A percentile compares a stretch with the other conserved stretches of the same genome.
Conservation (phyloP, 352 stramenopile species). For the Phytopythium cucurbitacearum region DNA sequence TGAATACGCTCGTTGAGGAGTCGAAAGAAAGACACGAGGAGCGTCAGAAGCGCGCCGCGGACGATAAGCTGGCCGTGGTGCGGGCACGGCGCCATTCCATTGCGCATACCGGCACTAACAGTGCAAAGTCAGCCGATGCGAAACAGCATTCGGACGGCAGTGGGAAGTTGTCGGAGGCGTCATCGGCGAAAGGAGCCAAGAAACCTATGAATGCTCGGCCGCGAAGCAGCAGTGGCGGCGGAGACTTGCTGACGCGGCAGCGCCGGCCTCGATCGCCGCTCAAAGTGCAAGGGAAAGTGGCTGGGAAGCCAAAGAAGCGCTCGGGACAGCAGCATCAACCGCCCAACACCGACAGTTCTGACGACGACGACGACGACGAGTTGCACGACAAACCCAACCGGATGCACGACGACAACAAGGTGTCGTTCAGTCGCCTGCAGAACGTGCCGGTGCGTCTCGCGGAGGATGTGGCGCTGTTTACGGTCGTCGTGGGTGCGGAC, state of each 20-base stretch:
- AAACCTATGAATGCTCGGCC: slow-evolving; percentile 1
- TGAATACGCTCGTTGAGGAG: slow-evolving; percentile 71
- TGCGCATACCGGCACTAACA: neutral
- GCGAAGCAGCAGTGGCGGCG: slow-evolving; percentile 2
- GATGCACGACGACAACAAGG: slow-evolving; percentile 77
- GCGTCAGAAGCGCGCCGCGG: slow-evolving; percentile 25
- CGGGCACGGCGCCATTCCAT: slow-evolving; percentile 28
- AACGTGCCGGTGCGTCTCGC: slow-evolving; percentile 68
- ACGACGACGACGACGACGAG: slow-evolving; percentile 42
- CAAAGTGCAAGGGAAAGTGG: neutral
- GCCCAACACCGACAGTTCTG: slow-evolving; percentile 12
- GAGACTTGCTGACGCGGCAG: slow-evolving; percentile 3
- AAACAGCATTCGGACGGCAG: too few species aligned
- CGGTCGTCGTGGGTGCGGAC: slow-evolving; percentile 58
- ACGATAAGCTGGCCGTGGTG: slow-evolving; percentile 23
- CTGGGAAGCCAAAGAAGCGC: neutral
- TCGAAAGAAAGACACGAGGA: slow-evolving; percentile 71
- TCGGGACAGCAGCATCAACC: neutral
- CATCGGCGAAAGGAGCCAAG: neutral
- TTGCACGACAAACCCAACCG: slow-evolving; percentile 21
- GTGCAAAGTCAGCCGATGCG: neutral
- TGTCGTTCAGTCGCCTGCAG: slow-evolving; percentile 69
- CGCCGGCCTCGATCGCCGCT: slow-evolving; percentile 4
- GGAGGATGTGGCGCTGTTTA: slow-evolving; percentile 65
- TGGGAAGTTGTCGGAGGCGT: too few species aligned